Evolutionary conservation across 2,329 filamentous ascomycete species (phyloP).

Genomic region (Apiospora aurea): DNA sequence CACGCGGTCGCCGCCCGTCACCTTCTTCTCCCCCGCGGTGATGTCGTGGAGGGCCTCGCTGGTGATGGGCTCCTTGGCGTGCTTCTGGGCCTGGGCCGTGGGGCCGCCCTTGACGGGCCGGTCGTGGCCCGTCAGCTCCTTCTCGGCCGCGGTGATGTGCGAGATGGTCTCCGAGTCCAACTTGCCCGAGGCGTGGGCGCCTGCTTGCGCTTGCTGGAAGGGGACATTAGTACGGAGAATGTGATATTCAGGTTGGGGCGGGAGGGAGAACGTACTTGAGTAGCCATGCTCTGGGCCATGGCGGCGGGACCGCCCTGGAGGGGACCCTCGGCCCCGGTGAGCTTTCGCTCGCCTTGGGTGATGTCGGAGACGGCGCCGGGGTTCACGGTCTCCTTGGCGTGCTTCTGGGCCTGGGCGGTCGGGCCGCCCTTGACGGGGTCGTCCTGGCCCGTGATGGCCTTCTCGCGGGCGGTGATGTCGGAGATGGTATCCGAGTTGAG

Average conservation of each 20-base stretch:
- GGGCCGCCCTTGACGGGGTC: constrained; percentile 45
- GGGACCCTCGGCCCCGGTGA: constrained; percentile 42
- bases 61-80: constrained; percentile 43
- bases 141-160: constrained; percentile 49
- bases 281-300: constrained; percentile 41
- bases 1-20: constrained; percentile 44
- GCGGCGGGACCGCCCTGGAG: constrained; percentile 46
- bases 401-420: constrained; percentile 48
- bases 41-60: constrained; percentile 47
- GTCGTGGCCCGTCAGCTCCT: constrained; percentile 44
- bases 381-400: constrained; percentile 41
- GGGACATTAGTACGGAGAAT: background rate
- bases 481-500: constrained; percentile 44
- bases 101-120: constrained; percentile 46
- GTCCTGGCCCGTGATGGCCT: constrained; percentile 45
- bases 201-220: background rate
- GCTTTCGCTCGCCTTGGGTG: constrained; percentile 46
- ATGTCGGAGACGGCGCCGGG: constrained; percentile 47
- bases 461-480: constrained; percentile 49
- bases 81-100: constrained; percentile 49
- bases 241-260: too few species aligned
- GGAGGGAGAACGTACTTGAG: constrained; percentile 25
- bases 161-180: constrained; percentile 44
- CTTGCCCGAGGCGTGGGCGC: constrained; percentile 31
- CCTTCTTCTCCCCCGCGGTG: constrained; percentile 48